Conservation (phyloP, 192 early-diverging fungal genomes). For the Coemansia sp. region DNA sequence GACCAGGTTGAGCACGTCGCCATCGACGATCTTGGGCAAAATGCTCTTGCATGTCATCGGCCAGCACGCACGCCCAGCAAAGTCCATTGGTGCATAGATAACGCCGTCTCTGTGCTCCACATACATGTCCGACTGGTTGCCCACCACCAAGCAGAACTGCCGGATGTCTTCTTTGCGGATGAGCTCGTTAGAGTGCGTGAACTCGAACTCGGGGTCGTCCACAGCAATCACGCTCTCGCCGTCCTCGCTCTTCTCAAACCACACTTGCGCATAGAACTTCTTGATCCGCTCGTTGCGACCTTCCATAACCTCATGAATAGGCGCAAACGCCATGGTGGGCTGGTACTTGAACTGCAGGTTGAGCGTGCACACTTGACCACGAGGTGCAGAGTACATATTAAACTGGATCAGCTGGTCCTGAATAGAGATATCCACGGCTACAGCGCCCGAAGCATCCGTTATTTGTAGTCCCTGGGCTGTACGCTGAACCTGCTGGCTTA, state of each 20-base stretch:
- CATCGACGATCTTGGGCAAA: conserved; percentile 84
- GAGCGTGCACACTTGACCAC: conserved; percentile 65
- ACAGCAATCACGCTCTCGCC: conserved; percentile 68
- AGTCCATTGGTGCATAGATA: conserved; percentile 82
- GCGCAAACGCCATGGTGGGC: conserved; percentile 71
- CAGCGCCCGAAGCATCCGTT: conserved; percentile 4
- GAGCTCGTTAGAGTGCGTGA: conserved; percentile 68
- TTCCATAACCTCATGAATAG: conserved; percentile 68
- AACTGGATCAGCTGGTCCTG: conserved; percentile 57
- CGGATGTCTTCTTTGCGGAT: conserved; percentile 62
- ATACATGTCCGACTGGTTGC: conserved; percentile 74
- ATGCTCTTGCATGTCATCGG: conserved; percentile 77
- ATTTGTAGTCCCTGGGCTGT: conserved; percentile 1
- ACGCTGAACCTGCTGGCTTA: conserved; percentile 59
- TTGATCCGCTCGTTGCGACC: conserved; percentile 76
- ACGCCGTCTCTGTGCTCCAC: conserved; percentile 89
- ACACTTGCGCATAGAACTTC: conserved; percentile 50
- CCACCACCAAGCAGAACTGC: conserved; percentile 70
- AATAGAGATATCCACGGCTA: conserved; percentile 43
- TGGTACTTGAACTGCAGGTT: conserved; percentile 79
- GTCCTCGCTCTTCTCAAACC: conserved; percentile 17
- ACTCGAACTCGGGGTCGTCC: conserved; percentile 66
- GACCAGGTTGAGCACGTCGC: conserved; percentile 82
- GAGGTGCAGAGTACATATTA: conserved; percentile 57
- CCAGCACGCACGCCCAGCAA: conserved; percentile 89